Conservation (phyloP, 2,329 filamentous ascomycete species). For the Hymenoscyphus scutula region DNA sequence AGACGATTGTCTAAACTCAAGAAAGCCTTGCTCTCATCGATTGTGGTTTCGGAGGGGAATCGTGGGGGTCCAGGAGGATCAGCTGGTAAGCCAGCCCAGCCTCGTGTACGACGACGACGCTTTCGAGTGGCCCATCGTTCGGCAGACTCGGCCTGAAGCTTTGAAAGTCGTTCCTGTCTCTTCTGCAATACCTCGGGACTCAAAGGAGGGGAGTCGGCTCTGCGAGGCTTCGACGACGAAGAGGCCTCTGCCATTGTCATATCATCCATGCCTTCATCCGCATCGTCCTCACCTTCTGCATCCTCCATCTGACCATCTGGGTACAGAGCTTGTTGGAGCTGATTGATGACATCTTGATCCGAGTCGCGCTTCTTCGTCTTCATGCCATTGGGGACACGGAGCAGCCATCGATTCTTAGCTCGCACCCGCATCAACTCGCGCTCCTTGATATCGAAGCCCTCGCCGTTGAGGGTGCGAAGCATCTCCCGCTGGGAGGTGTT, state of each 20-base stretch:
- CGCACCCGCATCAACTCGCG: constrained; percentile 69
- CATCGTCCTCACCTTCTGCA: constrained; percentile 30
- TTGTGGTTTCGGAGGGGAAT: constrained; percentile 79
- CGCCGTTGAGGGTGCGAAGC: constrained; percentile 64
- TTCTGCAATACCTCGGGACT: constrained; percentile 50
- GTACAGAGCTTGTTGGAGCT: constrained; percentile 37
- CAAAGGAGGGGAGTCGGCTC: constrained; percentile 37
- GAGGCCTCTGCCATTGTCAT: constrained; percentile 23
- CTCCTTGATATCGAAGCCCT: constrained; percentile 71
- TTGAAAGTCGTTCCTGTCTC: constrained; percentile 51
- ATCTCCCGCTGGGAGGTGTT: constrained; percentile 74
- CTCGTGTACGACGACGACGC: constrained; percentile 64
- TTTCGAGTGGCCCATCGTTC: constrained; percentile 63
- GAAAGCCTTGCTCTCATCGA: constrained; percentile 73
- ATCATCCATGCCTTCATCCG: constrained; percentile 6
- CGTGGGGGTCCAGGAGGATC: constrained; percentile 67
- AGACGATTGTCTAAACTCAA: constrained; percentile 60
- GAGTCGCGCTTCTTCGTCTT: constrained; percentile 41
- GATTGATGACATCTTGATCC: constrained; percentile 36
- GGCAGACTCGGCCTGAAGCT: constrained; percentile 56
- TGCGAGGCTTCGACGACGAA: constrained; percentile 23
- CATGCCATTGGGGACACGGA: constrained; percentile 61
- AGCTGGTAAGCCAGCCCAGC: constrained; percentile 65
- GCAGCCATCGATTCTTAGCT: constrained; percentile 64
- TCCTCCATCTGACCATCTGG: constrained; percentile 32